A percentile compares a stretch with the other conserved stretches of the same genome.
Evolutionary conservation across 345 rosid genomes (phyloP).

Genomic region (Limnanthes douglasii): DNA sequence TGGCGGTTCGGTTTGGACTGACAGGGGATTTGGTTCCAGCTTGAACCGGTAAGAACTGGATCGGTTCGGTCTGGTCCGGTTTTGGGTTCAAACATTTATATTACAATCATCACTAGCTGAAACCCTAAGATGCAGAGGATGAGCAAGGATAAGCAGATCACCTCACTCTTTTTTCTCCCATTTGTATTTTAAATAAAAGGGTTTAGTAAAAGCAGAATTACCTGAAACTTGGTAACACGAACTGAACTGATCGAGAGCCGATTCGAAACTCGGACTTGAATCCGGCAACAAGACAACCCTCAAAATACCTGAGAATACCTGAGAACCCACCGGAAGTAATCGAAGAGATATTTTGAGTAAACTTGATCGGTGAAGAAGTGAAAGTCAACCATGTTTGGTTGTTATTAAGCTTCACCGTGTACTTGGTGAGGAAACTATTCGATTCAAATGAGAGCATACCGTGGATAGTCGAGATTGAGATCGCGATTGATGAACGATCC

Average conservation of each 20-base stretch:
- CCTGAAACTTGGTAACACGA: conserved; percentile 75
- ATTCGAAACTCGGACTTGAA: conserved; percentile 23
- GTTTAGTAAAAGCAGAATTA: conserved; percentile 45
- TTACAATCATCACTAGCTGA: conserved; percentile 20
- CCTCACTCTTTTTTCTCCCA: conserved; percentile 91
- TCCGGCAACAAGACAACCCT: conserved; percentile 48
- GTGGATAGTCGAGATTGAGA: conserved; percentile 59
- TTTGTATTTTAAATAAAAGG: conserved; percentile 58
- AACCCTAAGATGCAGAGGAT: conserved; percentile 69
- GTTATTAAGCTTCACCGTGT: conserved; percentile 54
- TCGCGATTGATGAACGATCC: conserved; percentile 21
- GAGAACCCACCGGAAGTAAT: conserved; percentile 43
- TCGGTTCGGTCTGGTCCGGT: too few relatives aligned
- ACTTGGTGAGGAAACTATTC: conserved; percentile 37
- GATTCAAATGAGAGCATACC: conserved; percentile 44
- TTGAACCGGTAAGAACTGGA: too few relatives aligned
- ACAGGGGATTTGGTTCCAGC: too few relatives aligned
- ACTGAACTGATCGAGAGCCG: conserved; percentile 63
- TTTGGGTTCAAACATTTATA: conserved; percentile 30
- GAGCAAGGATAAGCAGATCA: conserved; percentile 81
- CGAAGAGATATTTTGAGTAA: conserved; percentile 24
- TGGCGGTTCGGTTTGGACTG: too few relatives aligned
- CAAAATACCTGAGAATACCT: conserved; percentile 44
- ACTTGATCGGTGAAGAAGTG: conserved; percentile 46
- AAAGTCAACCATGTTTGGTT: conserved; percentile 77